Conservation (phyloP, 352 stramenopile species). For the Globisporangium barbulae region DNA sequence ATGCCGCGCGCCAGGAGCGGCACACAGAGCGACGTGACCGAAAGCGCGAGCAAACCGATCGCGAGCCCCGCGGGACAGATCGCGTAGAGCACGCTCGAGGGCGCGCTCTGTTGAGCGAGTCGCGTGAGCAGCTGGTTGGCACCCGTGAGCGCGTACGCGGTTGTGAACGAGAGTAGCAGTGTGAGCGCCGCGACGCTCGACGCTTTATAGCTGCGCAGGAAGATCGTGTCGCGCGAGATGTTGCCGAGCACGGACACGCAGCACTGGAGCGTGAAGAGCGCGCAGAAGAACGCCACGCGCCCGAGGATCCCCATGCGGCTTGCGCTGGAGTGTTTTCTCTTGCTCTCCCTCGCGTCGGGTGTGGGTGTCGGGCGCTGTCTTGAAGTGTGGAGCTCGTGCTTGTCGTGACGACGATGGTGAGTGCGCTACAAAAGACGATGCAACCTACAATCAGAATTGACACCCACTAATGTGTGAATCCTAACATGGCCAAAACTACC, state of each 20-base stretch:
- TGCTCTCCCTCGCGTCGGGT: too few relatives aligned
- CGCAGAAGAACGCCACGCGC: constrained; percentile 80
- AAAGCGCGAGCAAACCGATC: constrained; percentile 37
- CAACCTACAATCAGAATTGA: too few relatives aligned
- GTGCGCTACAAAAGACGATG: too few relatives aligned
- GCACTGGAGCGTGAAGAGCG: constrained; percentile 78
- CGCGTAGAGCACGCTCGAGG: constrained; percentile 50
- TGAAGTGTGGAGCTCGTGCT: too few relatives aligned
- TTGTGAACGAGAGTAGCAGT: constrained; percentile 66
- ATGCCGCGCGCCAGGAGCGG: constrained; percentile 38
- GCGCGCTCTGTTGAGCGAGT: constrained; percentile 23
- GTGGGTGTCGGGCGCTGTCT: too few relatives aligned
- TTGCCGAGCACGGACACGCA: constrained; percentile 68
- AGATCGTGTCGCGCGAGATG: constrained; percentile 82
- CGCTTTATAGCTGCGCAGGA: constrained; percentile 67
- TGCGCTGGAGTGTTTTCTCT: not conserved
- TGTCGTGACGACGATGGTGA: not conserved
- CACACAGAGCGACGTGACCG: constrained; percentile 42
- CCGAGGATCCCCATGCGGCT: constrained; percentile 12
- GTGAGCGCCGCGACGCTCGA: constrained; percentile 73
- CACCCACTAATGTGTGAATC: too few relatives aligned
- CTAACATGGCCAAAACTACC: too few relatives aligned
- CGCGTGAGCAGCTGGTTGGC: constrained; percentile 33
- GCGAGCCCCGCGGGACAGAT: constrained; percentile 41
- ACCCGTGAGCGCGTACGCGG: constrained; percentile 60